These are phyloP conservation scores for Orbilia javanica DNA, from an alignment of 2,329 filamentous ascomycete genomes.

Conservation along the genomic window DNA sequence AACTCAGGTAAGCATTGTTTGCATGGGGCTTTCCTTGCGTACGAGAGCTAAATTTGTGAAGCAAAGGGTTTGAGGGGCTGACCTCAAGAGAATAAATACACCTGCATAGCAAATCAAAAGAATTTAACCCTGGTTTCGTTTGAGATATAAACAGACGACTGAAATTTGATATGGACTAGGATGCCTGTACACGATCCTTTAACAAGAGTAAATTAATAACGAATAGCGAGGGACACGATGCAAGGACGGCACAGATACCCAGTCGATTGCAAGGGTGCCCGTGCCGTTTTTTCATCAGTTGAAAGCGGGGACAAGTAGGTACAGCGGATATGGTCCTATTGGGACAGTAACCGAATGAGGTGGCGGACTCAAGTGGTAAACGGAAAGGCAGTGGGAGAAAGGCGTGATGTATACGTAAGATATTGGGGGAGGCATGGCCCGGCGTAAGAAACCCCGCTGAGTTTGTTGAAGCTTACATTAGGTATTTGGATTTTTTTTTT, in stretches of 20 bases:
- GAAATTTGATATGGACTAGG: constrained; percentile 3
- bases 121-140: constrained; percentile 4
- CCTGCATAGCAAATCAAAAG: background rate
- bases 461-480: background rate
- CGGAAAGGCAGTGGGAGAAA: background rate
- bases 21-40: background rate
- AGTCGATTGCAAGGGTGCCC: constrained; percentile 23
- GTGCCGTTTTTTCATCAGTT: constrained; percentile 8
- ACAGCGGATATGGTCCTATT: background rate
- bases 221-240: constrained; percentile 23
- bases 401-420: background rate
- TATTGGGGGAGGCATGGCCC: background rate
- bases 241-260: constrained; percentile 45
- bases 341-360: background rate
- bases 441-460: background rate
- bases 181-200: background rate
- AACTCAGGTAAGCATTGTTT: background rate
- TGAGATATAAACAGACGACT: constrained; percentile 25
- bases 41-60: background rate
- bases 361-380: background rate
- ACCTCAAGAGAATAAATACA: background rate
- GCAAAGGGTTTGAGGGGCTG: background rate
- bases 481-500: background rate
- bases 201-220: constrained; percentile 14
- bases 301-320: constrained; percentile 6